Evolutionary conservation across 768 basidiomycete species (phyloP).

Genomic region (Boletus rubropictus): DNA sequence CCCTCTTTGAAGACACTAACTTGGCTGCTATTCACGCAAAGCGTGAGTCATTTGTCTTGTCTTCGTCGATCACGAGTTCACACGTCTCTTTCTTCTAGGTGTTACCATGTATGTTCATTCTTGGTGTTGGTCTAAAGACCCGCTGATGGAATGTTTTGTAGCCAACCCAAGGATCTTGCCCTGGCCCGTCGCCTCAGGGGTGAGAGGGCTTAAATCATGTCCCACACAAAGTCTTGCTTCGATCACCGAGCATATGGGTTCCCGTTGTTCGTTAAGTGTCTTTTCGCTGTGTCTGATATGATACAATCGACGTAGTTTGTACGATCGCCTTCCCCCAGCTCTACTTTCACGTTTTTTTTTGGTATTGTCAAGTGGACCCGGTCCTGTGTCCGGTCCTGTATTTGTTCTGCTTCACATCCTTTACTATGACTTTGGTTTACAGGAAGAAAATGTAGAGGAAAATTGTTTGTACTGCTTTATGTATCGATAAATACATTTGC

Average conservation of each 20-base stretch:
- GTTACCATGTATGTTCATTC: constrained; percentile 49
- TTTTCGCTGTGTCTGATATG: constrained; percentile 14
- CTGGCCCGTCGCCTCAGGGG: constrained; percentile 82
- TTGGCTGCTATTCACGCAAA: constrained; percentile 90
- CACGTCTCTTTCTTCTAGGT: constrained; percentile 27
- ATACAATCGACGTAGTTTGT: constrained; percentile 30
- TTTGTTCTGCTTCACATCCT: neutral
- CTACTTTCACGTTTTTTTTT: neutral
- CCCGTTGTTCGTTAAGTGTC: constrained; percentile 14
- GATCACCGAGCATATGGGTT: neutral
- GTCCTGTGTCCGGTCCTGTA: neutral
- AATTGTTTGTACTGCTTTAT: constrained; percentile 27
- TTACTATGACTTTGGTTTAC: constrained; percentile 1
- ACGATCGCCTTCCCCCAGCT: constrained; percentile 14
- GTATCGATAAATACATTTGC: constrained; percentile 23
- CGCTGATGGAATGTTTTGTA: constrained; percentile 28
- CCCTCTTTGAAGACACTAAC: constrained; percentile 84
- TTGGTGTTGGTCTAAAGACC: neutral
- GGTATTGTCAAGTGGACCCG: constrained; percentile 7
- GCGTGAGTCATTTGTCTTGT: constrained; percentile 36
- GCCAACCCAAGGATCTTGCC: constrained; percentile 86
- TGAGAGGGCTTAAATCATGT: constrained; percentile 60
- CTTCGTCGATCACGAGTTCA: constrained; percentile 7
- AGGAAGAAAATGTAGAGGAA: constrained; percentile 16
- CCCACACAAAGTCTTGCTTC: neutral